Base-by-base conservation (phyloP, 1,284 basidiomycete genomes). In the Moniliophthora roreri region DNA sequence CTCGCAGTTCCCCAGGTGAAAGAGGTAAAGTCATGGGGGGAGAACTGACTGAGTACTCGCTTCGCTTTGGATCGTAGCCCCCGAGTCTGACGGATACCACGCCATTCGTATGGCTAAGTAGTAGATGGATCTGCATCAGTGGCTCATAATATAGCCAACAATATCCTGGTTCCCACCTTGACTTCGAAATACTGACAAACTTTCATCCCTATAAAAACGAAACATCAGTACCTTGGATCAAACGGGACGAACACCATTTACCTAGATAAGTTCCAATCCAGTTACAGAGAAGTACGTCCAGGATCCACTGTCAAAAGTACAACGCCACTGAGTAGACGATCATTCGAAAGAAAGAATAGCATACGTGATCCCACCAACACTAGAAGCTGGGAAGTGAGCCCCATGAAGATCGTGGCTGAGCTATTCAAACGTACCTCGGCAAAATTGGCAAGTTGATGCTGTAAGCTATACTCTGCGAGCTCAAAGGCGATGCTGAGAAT, bases 341-440 rank as follows among this genome's bases (percentile, higher is more conserved):
- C 42, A 41, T 41, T 10, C n/a, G 32, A 15, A 38, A 54, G 54
- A 20, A 50, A 52, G 53, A 55, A 48, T 51, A 34, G 76, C 84
- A 65, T 70, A 91, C 89, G 75, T 92, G 90, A 66, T 92, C 90
- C 90, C 90, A 91, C 89, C 89, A 91, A 62, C 89, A 91, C 87
- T 89, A 46, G 40, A 59, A 50, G 52, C 53, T 41, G 37, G 49
- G 54, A 44, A 53, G 57, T 60, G 46, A 62, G 58, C 59, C 53
- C 45, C 44, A 48, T 35, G 51, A 24, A 55, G 50, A 58, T 66
- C 56, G 50, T 52, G 58, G 50, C 54, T 20, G 48, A 57, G 38
- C 51, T 38, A 35, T 54, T 57, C 63, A 50, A 51, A 66, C 73
- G 49, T 70, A 89, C 89, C 80, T 93, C 90, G 48, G 81, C 85